These are phyloP conservation scores for Rhynchospora breviuscula DNA, from an alignment of 176 grass and related monocot species.

Conservation along the genomic window DNA sequence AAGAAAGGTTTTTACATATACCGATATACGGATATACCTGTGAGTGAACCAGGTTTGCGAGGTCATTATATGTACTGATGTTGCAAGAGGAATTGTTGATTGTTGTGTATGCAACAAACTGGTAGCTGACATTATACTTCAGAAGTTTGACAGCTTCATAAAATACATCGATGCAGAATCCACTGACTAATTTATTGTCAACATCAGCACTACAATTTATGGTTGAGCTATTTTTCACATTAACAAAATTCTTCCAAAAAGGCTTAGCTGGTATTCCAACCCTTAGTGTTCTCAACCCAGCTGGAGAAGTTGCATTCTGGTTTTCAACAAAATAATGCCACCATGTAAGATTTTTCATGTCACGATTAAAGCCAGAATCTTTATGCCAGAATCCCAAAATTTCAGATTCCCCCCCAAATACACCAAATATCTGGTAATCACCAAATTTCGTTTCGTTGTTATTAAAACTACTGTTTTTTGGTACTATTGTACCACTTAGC, in stretches of 20 bases:
- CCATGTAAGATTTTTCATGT: not conserved
- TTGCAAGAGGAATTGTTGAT: not conserved
- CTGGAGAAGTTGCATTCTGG: not conserved
- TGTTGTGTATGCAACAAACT: constrained; percentile 8
- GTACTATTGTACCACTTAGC: constrained; percentile 9
- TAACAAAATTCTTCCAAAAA: constrained; percentile 21
- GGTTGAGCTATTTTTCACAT: not conserved
- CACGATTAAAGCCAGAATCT: not conserved
- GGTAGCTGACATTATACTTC: constrained; percentile 21
- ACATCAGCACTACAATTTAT: not conserved
- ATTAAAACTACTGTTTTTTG: not conserved
- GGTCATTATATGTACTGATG: not conserved
- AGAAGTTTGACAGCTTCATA: not conserved
- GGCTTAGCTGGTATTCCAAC: constrained; percentile 24
- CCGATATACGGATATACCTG: too few relatives aligned
- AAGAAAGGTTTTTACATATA: not conserved
- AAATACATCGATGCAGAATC: constrained; percentile 38
- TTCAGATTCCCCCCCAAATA: not conserved
- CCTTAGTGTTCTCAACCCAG: constrained; percentile 17
- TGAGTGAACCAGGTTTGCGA: not conserved
- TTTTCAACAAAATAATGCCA: not conserved
- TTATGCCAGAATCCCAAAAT: constrained; percentile 29
- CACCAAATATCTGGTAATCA: constrained; percentile 16
- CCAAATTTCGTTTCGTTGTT: not conserved
- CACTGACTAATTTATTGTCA: not conserved